Evolutionary conservation across 129 eudicot species (phyloP), one percentile per base, ranked within the genome.

Genomic region (Mikania micrantha): DNA sequence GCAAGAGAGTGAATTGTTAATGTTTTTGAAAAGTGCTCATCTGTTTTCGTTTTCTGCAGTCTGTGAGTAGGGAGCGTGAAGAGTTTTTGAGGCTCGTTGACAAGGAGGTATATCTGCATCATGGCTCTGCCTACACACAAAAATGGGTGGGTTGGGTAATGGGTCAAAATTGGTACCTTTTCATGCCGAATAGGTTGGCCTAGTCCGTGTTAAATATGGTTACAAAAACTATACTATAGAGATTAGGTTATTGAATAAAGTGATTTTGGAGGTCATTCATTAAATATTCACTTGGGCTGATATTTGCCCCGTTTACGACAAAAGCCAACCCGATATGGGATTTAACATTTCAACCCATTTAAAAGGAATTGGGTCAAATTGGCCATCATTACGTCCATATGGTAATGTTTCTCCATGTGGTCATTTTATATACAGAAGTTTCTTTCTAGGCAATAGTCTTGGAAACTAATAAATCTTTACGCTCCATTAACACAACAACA

Each of bases 41-140:
- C 27, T 60, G 12, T 72, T 81, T 35, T 42, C 74, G 38, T 42
- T 71, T 53, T 42, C 59, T 69, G 84, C 90, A 93, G 98, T 89
- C 98, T 34, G 98, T 93, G 77, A 86, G 95, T 74, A 82, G 88
- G 73, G 98, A 93, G 80, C 98, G 98, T 47, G 96, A 93, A 75
- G 92, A 93, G 74, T 93, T 93, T 80, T 67, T 93, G 78, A 80
- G 90, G 78, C 98, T 93, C 21, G 98, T 93, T 57, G 79, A 79
- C 64, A 86, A 93, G 76, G 98, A 93, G 98, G 98, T 93, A 84
- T 35, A 64, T 40, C 60, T 70, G 20, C 25, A 39, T 74, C 17
- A 54, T 29, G 21, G 9, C 36, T 25, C 11, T 35, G 20, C 31
- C 29, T 36, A 36, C 32, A 34, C 2, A 24, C 12, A 19, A 54